A percentile compares a stretch with the other conserved stretches of the same genome.
Conservation (phyloP, 2,329 filamentous ascomycete species). For the Amesomyces nigricolor region DNA sequence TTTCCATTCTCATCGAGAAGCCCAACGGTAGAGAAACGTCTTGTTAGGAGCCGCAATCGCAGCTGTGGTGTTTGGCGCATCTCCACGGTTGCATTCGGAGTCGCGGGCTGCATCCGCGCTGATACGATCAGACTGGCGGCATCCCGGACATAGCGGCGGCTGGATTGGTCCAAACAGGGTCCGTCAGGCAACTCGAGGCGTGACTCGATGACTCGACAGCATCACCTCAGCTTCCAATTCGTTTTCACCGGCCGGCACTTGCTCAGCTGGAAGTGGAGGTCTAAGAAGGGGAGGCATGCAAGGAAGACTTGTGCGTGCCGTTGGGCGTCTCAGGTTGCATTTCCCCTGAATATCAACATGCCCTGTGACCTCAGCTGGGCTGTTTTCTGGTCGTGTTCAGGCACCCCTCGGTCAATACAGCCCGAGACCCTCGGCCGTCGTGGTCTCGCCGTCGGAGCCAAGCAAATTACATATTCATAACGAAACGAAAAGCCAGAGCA, state of each 20-base stretch:
- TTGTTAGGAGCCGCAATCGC: background rate
- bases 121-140: slow-evolving; percentile 5
- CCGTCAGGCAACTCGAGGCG: slow-evolving; percentile 8
- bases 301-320: too few species aligned
- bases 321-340: too few species aligned
- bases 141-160: background rate
- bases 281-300: background rate
- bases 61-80: background rate
- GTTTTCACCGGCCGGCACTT: background rate
- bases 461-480: too few species aligned
- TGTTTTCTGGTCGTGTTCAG: background rate
- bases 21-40: background rate
- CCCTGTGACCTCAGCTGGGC: too few species aligned
- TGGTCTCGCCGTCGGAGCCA: too few species aligned
- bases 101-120: background rate
- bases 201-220: slow-evolving; percentile 10
- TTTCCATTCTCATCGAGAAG: slow-evolving; percentile 17
- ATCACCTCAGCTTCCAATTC: background rate
- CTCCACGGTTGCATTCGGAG: background rate
- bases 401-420: too few species aligned
- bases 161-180: slow-evolving; percentile 13
- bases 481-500: too few species aligned
- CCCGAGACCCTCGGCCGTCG: too few species aligned
- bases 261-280: background rate
- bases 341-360: too few species aligned